A percentile compares a stretch with the other conserved stretches of the same genome.
These are phyloP conservation scores for Tetragonia tetragonoides DNA, from an alignment of 148 eudicot species.

Conservation along the genomic window DNA sequence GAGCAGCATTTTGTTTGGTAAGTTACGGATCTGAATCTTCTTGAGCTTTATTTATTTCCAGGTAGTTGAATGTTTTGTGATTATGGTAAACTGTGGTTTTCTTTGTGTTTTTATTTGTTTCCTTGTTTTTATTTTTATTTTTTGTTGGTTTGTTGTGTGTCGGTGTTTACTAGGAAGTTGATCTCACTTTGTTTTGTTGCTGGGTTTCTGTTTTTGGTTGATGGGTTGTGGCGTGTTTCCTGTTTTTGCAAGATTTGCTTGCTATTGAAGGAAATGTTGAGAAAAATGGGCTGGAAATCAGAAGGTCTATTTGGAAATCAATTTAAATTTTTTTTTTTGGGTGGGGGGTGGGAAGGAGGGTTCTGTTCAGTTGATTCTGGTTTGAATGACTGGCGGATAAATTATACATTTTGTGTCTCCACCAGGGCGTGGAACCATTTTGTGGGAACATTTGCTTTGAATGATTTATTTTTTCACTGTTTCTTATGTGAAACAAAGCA, in stretches of 20 bases:
- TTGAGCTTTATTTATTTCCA: not conserved
- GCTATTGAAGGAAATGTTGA: not conserved
- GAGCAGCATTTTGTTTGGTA: constrained; percentile 30
- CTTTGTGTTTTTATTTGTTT: not conserved
- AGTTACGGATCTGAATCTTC: constrained; percentile 38
- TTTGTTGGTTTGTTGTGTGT: constrained; percentile 6
- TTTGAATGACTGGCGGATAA: not conserved
- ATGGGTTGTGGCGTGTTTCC: not conserved
- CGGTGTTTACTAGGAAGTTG: constrained; percentile 15
- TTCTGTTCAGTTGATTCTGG: not conserved
- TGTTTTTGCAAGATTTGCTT: not conserved
- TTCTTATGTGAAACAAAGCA: not conserved
- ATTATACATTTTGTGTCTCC: not conserved
- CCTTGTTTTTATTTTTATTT: constrained; percentile 6
- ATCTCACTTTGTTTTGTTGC: constrained; percentile 9
- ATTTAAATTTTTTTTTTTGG: too few relatives aligned
- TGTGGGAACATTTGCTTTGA: not conserved
- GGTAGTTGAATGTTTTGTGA: constrained; percentile 14
- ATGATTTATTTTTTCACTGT: not conserved
- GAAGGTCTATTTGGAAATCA: not conserved
- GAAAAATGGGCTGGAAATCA: not conserved
- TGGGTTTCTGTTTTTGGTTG: not conserved
- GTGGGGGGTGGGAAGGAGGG: not conserved
- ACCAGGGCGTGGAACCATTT: constrained; percentile 4
- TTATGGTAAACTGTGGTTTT: constrained; percentile 14